These are phyloP conservation scores for Thielaviopsis euricoi DNA, from an alignment of 2,329 filamentous ascomycete genomes.

Conservation along the genomic window DNA sequence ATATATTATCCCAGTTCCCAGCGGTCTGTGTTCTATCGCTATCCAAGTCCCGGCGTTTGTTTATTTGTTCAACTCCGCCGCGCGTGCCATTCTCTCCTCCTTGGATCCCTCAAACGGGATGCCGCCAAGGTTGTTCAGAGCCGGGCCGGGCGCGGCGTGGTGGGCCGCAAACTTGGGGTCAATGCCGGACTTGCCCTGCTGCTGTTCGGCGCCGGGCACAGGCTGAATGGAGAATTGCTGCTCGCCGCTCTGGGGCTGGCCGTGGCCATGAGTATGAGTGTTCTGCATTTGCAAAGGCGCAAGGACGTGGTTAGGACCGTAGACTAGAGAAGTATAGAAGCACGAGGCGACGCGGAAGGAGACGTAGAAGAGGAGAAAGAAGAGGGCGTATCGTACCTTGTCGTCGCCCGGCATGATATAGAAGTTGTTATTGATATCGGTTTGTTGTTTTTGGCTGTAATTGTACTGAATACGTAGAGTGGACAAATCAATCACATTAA, in stretches of 20 bases:
- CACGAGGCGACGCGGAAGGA: constrained; percentile 1
- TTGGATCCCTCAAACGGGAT: constrained; percentile 43
- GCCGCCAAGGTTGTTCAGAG: constrained; percentile 35
- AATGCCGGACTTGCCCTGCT: constrained; percentile 15
- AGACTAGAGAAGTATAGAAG: constrained; percentile 4
- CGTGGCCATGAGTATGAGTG: not conserved
- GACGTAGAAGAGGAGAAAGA: constrained; percentile 7
- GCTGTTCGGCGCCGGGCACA: constrained; percentile 20
- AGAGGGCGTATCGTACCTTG: constrained; percentile 10
- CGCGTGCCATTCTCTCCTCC: constrained; percentile 50
- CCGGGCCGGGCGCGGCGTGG: constrained; percentile 41
- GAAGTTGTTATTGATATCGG: not conserved
- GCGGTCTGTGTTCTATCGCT: not conserved
- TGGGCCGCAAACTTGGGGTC: constrained; percentile 34
- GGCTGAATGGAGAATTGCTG: constrained; percentile 30
- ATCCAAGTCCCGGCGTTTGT: too few relatives aligned
- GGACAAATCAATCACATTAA: too few relatives aligned
- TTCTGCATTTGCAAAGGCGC: not conserved
- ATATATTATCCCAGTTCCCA: not conserved
- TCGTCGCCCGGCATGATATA: constrained; percentile 9
- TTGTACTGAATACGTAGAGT: too few relatives aligned
- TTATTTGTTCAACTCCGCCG: constrained; percentile 43
- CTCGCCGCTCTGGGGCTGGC: constrained; percentile 17
- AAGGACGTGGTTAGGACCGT: constrained; percentile 8
- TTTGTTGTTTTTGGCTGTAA: too few relatives aligned